These are phyloP conservation scores for Cercospora nicotianae DNA, from an alignment of 2,329 filamentous ascomycete species.

Conservation along the genomic window DNA sequence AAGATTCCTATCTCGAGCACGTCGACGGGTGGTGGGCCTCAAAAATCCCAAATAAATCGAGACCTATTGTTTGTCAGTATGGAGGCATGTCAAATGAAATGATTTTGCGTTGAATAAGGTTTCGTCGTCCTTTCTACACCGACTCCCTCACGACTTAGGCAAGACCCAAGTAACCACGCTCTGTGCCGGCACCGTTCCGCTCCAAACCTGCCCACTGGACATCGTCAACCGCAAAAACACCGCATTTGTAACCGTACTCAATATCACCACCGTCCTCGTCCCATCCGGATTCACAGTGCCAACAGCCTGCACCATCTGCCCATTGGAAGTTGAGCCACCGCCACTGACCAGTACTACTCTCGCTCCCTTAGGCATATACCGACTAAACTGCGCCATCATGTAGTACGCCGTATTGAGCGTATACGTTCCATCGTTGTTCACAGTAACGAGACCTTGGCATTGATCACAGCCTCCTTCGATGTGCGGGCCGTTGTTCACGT, in stretches of 20 bases:
- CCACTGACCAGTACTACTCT: constrained; percentile 18
- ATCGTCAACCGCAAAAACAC: constrained; percentile 22
- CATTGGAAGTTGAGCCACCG: constrained; percentile 3
- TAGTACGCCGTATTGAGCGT: constrained; percentile 27
- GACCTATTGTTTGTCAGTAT: background rate
- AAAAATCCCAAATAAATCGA: background rate
- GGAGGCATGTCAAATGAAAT: background rate
- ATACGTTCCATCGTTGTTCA: constrained; percentile 20
- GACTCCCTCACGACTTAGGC: constrained; percentile 6
- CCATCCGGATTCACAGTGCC: constrained; percentile 25
- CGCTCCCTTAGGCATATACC: constrained; percentile 23
- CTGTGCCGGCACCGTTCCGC: constrained; percentile 19
- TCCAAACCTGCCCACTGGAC: constrained; percentile 22
- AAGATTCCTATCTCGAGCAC: background rate
- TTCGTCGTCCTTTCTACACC: background rate
- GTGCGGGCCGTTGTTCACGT: constrained; percentile 22
- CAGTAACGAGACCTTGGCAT: constrained; percentile 24
- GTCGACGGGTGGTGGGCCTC: background rate
- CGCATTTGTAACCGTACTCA: constrained; percentile 17
- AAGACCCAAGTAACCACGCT: constrained; percentile 25
- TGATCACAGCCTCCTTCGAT: constrained; percentile 19
- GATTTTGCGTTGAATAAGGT: background rate
- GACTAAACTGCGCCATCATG: constrained; percentile 28
- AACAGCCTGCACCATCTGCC: constrained; percentile 19
- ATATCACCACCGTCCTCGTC: constrained; percentile 22